A percentile compares a stretch with the other conserved stretches of the same genome.
phyloP scores from a whole-genome alignment of 1,139 yeast species.

The Saccharomycopsis hybrid region DNA sequence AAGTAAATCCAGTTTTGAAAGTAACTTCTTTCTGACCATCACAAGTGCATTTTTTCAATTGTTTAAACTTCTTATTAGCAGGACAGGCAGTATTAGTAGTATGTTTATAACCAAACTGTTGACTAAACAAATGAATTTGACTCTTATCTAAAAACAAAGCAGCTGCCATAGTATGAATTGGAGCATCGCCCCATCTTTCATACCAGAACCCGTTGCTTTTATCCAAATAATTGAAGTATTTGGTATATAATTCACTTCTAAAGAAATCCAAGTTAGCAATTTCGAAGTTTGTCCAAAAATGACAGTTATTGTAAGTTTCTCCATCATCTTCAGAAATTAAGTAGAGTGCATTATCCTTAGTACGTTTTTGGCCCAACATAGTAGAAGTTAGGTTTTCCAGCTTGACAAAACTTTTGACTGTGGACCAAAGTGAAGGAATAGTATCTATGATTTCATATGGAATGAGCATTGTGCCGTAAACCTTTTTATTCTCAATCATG shows the following conservation, averaged over 20 bases:
- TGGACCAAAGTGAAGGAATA: slow-evolving; percentile 42
- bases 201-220: slow-evolving; percentile 52
- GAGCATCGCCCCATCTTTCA: slow-evolving; percentile 66
- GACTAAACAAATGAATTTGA: slow-evolving; percentile 47
- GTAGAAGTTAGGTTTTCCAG: slow-evolving; percentile 50
- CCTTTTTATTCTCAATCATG: slow-evolving; percentile 40
- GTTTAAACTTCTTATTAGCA: slow-evolving; percentile 37
- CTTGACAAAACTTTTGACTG: slow-evolving; percentile 36
- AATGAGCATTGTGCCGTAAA: slow-evolving; percentile 49
- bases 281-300: slow-evolving; percentile 60
- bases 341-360: slow-evolving; percentile 36
- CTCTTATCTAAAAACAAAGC: slow-evolving; percentile 40
- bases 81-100: slow-evolving; percentile 60
- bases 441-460: slow-evolving; percentile 45
- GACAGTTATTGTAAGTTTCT: slow-evolving; percentile 46
- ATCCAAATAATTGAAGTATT: slow-evolving; percentile 46
- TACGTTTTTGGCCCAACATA: slow-evolving; percentile 43
- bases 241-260: slow-evolving; percentile 41
- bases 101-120: slow-evolving; percentile 54
- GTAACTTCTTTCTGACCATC: slow-evolving; percentile 40
- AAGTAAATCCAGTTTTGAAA: slow-evolving; percentile 23
- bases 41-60: slow-evolving; percentile 46
- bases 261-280: slow-evolving; percentile 47
- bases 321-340: slow-evolving; percentile 47
- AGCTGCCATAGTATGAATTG: slow-evolving; percentile 54